Base-by-base conservation (phyloP, 2,329 filamentous ascomycete species). In the Didymella pinodella region DNA sequence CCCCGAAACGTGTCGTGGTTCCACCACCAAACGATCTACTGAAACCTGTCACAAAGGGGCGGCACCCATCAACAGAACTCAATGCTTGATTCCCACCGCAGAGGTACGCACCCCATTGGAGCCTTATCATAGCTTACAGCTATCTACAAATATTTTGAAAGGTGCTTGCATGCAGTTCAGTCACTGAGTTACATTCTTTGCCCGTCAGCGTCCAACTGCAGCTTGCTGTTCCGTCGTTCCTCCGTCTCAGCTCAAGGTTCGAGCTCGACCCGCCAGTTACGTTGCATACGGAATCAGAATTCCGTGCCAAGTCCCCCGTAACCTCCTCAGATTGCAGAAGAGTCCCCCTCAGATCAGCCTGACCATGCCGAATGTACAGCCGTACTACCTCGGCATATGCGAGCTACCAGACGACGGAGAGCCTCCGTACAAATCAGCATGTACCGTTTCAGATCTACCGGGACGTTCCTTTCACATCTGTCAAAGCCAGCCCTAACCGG, bases 1-100 rank as follows among this genome's bases (percentile, higher is more conserved):
- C 22, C 41, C 31, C 64, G 62, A 66, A 68, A 69, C 67, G 43
- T 45, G 28, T 47, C 18, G 45, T 48, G 60, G 47, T 60, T 52
- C 53, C 41, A 57, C 53, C 47, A 34, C 22, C 26, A 52, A 63
- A 65, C 61, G 28, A 48, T 34, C 29, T 34, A 38, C 59, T 68
- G 63, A 66, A 68, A 66, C 65, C 34, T 22, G 50, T 41, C 29
- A 54, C 55, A 49, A 36, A 48, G 26, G 36, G 18, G 25, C 49
- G 16, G 54, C 52, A 57, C 36, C 55, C 46, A 41, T 54, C 49
- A 25, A 22, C 32, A 29, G 34, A 43, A 36, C 47, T 47, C 46
- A 40, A 18, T 10, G 20, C 41, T 34, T 34, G 28, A 11, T 3
- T 14, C 4, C 18, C 26, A 38, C 18, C 11, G 26, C 31, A 53